Evolutionary conservation across 2,329 filamentous ascomycete genomes (phyloP), one percentile per base, ranked within the genome.

Genomic region (Colletotrichum viniferum): DNA sequence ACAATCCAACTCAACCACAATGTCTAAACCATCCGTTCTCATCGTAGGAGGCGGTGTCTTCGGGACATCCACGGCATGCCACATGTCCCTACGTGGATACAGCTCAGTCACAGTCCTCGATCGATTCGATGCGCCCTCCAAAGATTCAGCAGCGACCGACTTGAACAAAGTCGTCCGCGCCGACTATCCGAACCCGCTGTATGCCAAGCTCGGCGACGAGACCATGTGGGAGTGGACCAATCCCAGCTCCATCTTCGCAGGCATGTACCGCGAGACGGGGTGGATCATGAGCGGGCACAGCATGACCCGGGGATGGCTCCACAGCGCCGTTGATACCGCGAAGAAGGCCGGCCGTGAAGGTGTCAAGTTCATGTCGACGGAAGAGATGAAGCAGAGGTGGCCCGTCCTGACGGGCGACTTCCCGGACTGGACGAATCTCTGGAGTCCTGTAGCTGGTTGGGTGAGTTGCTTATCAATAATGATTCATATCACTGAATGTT

Each of bases 111-210:
- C 77, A 3, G 77, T 81, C n/a, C 60, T 81, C 18, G 80, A 81
- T 48, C 78, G 80, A 1, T 81, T 80, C 65, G 74, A 77, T 24
- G 73, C 77, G 5, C 79, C 79, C 1, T 79, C 79, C 30, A 78
- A 77, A 36, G 79, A 79, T 52, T 78, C 80, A 9, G 80, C 80
- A 6, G 78, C 77, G 4, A 80, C 75, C 71, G 84, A 85, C 58
- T 77, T 83, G 28, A 85, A 85, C 73, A 85, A 85, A 70, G 81
- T 85, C 26, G 79, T 85, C 18, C 80, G 83, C 8, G 79, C 82
- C 28, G 83, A 84, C 24, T 85, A 85, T 58, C 81, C 80, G 4
- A 79, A 81, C n/a, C 77, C 78, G 16, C 70, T 79, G 61, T 83
- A 83, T 64, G 73, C 79, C 32, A 79, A 78, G 65, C 76, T 82